Conservation (phyloP, 2,329 filamentous ascomycete genomes). For the Metarhizium album region DNA sequence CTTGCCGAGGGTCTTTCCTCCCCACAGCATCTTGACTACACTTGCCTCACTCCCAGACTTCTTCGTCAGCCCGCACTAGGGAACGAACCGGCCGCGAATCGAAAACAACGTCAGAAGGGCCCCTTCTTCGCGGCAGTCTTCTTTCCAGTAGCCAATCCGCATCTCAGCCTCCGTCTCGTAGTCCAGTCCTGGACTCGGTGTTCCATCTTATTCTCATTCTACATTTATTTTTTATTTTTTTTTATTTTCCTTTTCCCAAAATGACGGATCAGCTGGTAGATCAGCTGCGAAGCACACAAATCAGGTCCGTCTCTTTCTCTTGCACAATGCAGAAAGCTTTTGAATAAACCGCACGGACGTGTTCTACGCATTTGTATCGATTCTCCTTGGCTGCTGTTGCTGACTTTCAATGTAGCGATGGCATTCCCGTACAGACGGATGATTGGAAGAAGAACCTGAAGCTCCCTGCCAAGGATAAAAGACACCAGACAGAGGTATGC, state of each 20-base stretch:
- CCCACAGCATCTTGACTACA: conserved; percentile 3
- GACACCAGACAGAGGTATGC: conserved; percentile 69
- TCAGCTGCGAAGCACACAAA: conserved; percentile 30
- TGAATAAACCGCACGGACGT: no score
- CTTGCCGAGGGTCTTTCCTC: no score
- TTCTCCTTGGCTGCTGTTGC: background rate
- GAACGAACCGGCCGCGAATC: background rate
- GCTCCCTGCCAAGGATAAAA: conserved; percentile 60
- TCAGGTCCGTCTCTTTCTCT: conserved; percentile 27
- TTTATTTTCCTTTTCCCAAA: conserved; percentile 12
- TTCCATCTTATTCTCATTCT: no score
- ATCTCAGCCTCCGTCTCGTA: conserved; percentile 9
- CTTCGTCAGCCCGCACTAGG: background rate
- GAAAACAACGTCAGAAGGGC: background rate
- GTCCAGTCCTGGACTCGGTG: conserved; percentile 17
- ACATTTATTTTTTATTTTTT: conserved; percentile 8
- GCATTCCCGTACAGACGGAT: conserved; percentile 32
- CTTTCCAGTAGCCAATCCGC: conserved; percentile 15
- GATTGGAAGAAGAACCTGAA: conserved; percentile 70
- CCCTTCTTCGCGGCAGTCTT: conserved; percentile 10
- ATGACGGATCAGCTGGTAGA: conserved; percentile 37
- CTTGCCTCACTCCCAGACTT: conserved; percentile 1
- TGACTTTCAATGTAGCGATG: conserved; percentile 30
- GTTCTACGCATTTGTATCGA: background rate
- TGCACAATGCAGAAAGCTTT: no score